phyloP scores from a whole-genome alignment of 106 monocot genomes.

The Phalaenopsis equestris region DNA sequence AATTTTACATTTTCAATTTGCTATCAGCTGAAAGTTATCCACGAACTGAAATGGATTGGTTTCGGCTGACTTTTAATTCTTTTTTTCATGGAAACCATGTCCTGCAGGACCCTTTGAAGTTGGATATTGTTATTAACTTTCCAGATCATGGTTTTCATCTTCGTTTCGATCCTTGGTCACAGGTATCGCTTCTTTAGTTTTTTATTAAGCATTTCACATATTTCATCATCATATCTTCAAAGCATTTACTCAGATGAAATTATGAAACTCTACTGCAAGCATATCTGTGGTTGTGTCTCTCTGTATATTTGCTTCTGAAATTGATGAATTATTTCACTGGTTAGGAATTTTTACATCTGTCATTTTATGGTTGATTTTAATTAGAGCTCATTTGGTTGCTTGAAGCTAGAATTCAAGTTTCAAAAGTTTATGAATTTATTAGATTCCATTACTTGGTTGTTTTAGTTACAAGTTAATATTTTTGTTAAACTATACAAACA shows the following conservation, averaged over 20 bases:
- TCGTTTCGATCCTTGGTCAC: slow-evolving; percentile 97
- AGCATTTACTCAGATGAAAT: not conserved
- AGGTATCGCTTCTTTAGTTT: slow-evolving; percentile 37
- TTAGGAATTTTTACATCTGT: not conserved
- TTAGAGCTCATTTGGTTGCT: no score
- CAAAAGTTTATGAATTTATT: no score
- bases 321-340: not conserved
- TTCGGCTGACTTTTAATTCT: not conserved
- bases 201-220: not conserved
- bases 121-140: slow-evolving; percentile 91
- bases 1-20: not conserved
- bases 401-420: no score
- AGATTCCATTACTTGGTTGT: no score
- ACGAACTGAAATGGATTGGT: not conserved
- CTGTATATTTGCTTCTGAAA: not conserved
- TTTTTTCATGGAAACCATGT: not conserved
- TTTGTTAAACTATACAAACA: no score
- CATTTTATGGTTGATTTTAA: not conserved
- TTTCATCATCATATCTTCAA: not conserved
- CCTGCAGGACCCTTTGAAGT: slow-evolving; percentile 78
- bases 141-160: slow-evolving; percentile 99
- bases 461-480: not conserved
- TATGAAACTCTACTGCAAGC: not conserved
- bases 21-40: not conserved
- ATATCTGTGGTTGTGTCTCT: not conserved